Percentiles rank a stretch among this genome's conserved stretches.
phyloP scores from a whole-genome alignment of 495 filamentous ascomycete species.

The Hyaloscypha bicolor region DNA sequence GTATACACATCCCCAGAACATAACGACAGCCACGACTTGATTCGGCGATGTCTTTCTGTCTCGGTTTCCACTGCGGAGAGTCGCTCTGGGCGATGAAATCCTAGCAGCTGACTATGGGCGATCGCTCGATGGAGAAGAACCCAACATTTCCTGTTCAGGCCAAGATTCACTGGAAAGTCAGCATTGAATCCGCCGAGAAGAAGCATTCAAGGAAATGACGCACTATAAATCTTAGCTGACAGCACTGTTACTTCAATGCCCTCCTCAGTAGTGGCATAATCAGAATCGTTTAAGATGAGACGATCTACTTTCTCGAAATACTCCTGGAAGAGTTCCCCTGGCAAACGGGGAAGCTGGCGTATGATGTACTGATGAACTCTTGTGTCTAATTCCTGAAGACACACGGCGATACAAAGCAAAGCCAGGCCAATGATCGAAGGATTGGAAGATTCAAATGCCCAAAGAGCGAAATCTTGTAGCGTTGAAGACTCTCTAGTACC shows the following conservation, averaged over 20 bases:
- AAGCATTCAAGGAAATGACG: no score
- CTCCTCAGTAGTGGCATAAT: constrained; percentile 11
- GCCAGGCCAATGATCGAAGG: constrained; percentile 10
- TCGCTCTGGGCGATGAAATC: constrained; percentile 10
- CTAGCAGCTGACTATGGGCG: constrained; percentile 16
- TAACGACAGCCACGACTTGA: constrained; percentile 17
- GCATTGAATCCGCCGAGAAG: no score
- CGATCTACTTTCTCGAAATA: constrained; percentile 10
- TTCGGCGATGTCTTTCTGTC: no score
- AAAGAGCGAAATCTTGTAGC: constrained; percentile 15
- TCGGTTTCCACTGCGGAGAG: no score
- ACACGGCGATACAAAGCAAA: constrained; percentile 15
- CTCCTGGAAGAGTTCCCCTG: constrained; percentile 17
- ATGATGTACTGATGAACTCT: constrained; percentile 18
- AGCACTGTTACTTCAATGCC: constrained; percentile 14
- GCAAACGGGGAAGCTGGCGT: constrained; percentile 9
- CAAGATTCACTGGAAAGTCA: constrained; percentile 16
- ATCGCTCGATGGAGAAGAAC: constrained; percentile 17
- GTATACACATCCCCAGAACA: constrained; percentile 17
- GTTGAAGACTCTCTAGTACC: neutral
- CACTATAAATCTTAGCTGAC: constrained; percentile 2
- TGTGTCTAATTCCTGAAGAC: constrained; percentile 16
- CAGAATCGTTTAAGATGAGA: constrained; percentile 5
- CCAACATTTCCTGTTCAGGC: constrained; percentile 12
- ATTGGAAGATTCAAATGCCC: constrained; percentile 2